Evolutionary conservation across 805 yeast species (phyloP).

Genomic region (Lachancea meyersii): DNA sequence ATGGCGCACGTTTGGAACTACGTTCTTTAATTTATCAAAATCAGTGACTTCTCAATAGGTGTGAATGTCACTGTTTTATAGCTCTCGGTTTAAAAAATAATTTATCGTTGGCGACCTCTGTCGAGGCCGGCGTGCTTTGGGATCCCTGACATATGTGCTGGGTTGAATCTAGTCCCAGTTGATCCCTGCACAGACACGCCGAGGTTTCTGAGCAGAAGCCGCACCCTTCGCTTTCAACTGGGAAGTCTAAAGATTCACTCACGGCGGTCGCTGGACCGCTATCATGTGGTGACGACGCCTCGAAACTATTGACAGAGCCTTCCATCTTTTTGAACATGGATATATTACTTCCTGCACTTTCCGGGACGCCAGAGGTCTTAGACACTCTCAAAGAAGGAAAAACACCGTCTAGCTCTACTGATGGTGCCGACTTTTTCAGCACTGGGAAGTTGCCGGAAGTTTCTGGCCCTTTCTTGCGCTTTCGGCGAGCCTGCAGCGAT

Average conservation of each 20-base stretch:
- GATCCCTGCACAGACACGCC: slow-evolving; percentile 84
- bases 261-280: background rate
- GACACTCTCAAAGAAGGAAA: too few species aligned
- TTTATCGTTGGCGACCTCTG: background rate
- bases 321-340: too few species aligned
- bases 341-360: too few species aligned
- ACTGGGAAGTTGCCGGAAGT: too few species aligned
- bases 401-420: too few species aligned
- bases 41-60: background rate
- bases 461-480: background rate
- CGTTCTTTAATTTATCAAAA: slow-evolving; percentile 11
- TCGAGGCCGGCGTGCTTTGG: background rate
- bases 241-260: background rate
- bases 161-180: background rate
- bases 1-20: slow-evolving; percentile 17
- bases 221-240: slow-evolving; percentile 53
- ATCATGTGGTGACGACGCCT: background rate
- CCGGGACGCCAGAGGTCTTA: too few species aligned
- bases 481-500: background rate
- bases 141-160: background rate
- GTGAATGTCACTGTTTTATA: background rate
- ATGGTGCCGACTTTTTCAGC: too few species aligned
- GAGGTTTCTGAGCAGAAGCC: slow-evolving; percentile 92
- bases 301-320: too few species aligned
- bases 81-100: background rate